Base-by-base conservation (phyloP, 805 yeast species). In the Suhomyces emberorum region DNA sequence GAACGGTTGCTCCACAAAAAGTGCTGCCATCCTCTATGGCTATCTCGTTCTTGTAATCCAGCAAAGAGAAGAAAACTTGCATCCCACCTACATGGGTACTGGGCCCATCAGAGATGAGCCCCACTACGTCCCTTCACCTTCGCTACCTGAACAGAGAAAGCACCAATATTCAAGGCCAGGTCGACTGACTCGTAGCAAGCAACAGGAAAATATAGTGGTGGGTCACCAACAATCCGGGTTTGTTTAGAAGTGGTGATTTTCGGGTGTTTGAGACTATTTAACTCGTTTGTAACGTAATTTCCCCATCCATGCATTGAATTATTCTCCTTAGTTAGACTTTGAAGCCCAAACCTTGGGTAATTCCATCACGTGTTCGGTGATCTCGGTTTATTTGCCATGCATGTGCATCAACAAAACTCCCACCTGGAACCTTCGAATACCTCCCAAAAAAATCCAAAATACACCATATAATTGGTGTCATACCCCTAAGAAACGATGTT, bases 1-100 rank as follows among this genome's bases (percentile, higher is more conserved):
- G 57, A 77, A 87, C 52, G 85, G 81, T 2, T 85, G 96, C 54
- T 85, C 95, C 6, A 86, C 96, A 0, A 69, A 96, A 51, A 89
- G 91, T 57, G 95, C 96, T 0, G 89, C 91, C 0, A 51, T 87
- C 49, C 71, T 88, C 7, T 88, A 86, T 54, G 53, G 34, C 23
- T 38, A 44, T 15, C 15, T 44, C 24, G 43, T 43, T 15, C 40
- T 37, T 14, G 35, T 49, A 20, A 41, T 32, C n/a, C 35, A 47
- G 15, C 41, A 48, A 26, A 37, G 51, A 17, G 34, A 31, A 11
- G 22, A 32, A 15, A 48, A 51, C 19, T 39, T 41, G 10, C 16
- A 8, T 9, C 36, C 36, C 11, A 27, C 35, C 6, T 37, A 37
- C 19, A 10, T 37, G n/a, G 35, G 35, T 9, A 16, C 29, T 15